Conservation (phyloP, 441 rosid genomes). For the Jatropha multifida region DNA sequence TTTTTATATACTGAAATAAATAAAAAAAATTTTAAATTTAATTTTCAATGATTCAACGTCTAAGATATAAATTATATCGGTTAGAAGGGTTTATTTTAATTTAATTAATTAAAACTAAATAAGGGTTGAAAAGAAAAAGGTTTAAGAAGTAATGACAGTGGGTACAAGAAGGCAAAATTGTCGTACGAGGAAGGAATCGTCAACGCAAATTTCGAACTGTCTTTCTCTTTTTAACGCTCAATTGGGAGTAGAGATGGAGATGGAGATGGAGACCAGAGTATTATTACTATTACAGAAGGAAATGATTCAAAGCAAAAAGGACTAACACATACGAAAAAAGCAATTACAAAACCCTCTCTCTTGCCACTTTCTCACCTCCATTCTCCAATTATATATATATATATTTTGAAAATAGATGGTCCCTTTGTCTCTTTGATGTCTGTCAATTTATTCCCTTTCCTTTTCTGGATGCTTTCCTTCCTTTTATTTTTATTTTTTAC, state of each 20-base stretch:
- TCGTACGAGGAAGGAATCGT: slow-evolving; percentile 35
- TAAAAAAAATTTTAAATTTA: too few species aligned
- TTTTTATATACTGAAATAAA: too few species aligned
- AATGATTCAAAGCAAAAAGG: slow-evolving; percentile 9
- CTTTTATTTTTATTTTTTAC: slow-evolving; percentile 17
- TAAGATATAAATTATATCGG: too few species aligned
- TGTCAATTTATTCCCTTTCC: slow-evolving; percentile 37
- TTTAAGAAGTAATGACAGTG: neutral
- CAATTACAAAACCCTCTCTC: neutral
- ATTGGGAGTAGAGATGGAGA: neutral
- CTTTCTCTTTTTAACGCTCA: neutral
- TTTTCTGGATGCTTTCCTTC: slow-evolving; percentile 26
- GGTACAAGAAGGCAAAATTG: neutral
- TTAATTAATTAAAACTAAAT: neutral
- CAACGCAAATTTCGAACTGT: slow-evolving; percentile 28
- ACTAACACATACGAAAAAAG: neutral
- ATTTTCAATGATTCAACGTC: too few species aligned
- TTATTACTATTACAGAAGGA: slow-evolving; percentile 13
- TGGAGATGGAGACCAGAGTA: too few species aligned
- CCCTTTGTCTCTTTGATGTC: slow-evolving; percentile 44
- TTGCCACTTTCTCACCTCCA: neutral
- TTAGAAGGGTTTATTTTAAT: neutral
- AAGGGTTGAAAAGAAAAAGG: too few species aligned
- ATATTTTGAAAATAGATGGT: slow-evolving; percentile 31
- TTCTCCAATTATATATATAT: neutral